These are phyloP conservation scores for Sarocladium strictum DNA, from an alignment of 2,329 filamentous ascomycete species.

Conservation along the genomic window DNA sequence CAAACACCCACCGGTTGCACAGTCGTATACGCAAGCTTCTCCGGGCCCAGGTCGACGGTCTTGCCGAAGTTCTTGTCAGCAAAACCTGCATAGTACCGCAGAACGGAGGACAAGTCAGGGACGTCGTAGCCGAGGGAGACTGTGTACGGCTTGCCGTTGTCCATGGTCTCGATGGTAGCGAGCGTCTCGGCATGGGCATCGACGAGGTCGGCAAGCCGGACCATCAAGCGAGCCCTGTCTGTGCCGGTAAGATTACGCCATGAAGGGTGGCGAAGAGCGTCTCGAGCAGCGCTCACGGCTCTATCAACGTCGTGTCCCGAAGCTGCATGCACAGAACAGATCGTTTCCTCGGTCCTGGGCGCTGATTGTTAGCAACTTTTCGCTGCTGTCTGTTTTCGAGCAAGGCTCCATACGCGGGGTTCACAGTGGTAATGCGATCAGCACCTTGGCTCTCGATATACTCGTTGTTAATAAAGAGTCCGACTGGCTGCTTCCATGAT, in stretches of 20 bases:
- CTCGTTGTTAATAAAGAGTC: slow-evolving; percentile 81
- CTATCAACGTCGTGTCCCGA: slow-evolving; percentile 60
- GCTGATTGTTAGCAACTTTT: background rate
- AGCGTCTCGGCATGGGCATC: slow-evolving; percentile 51
- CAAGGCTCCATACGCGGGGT: slow-evolving; percentile 52
- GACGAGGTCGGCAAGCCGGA: slow-evolving; percentile 64
- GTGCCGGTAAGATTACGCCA: slow-evolving; percentile 65
- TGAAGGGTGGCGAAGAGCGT: slow-evolving; percentile 58
- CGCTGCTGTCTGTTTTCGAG: background rate
- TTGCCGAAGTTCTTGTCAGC: slow-evolving; percentile 76
- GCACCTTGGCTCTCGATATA: slow-evolving; percentile 63
- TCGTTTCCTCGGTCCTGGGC: slow-evolving; percentile 53
- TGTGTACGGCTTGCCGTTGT: slow-evolving; percentile 73
- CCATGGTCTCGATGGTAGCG: slow-evolving; percentile 61
- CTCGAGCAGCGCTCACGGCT: slow-evolving; percentile 63
- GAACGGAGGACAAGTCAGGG: slow-evolving; percentile 36
- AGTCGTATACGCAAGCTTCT: slow-evolving; percentile 71
- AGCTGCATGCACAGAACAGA: slow-evolving; percentile 65
- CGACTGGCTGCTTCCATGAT: slow-evolving; percentile 65
- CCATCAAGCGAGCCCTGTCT: slow-evolving; percentile 62
- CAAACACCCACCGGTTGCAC: slow-evolving; percentile 74
- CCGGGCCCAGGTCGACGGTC: slow-evolving; percentile 64
- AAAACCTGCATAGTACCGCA: slow-evolving; percentile 73
- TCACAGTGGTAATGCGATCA: slow-evolving; percentile 60
- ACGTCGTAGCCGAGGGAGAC: slow-evolving; percentile 62